Percentiles rank a stretch among this genome's conserved stretches.
Conservation (phyloP, 306 rosid genomes). For the Trifolium subterraneum region DNA sequence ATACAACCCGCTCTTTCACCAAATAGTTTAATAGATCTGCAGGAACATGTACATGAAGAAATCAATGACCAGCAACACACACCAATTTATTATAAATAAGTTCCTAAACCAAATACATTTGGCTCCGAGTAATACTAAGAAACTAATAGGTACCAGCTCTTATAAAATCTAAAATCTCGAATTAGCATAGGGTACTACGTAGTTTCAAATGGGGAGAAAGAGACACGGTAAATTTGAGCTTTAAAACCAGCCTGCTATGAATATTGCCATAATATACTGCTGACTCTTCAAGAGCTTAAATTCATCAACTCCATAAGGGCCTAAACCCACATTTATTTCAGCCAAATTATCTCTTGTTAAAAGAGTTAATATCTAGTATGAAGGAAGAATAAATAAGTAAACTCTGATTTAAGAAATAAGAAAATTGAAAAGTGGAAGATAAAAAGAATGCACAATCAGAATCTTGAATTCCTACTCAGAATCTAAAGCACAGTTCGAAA, state of each 20-base stretch:
- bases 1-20: not conserved
- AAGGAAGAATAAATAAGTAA: slow-evolving; percentile 20
- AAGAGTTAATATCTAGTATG: slow-evolving; percentile 6
- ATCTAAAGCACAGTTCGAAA: slow-evolving; percentile 11
- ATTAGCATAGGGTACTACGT: not conserved
- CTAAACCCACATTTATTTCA: not conserved
- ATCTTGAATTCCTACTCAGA: slow-evolving; percentile 3
- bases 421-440: not conserved
- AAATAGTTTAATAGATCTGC: slow-evolving; percentile 17
- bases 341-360: not conserved
- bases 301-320: slow-evolving; percentile 1
- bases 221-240: not conserved
- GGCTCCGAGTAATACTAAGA: not conserved
- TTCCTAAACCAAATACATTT: not conserved
- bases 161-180: slow-evolving; percentile 1
- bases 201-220: not conserved
- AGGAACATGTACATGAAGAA: slow-evolving; percentile 25
- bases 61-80: slow-evolving; percentile 3
- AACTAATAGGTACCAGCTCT: slow-evolving; percentile 11
- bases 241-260: slow-evolving; percentile 13
- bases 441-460: slow-evolving; percentile 17
- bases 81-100: slow-evolving; percentile 13
- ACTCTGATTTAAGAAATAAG: slow-evolving; percentile 1
- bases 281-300: not conserved
- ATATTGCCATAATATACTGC: not conserved